Evolutionary conservation across 2,329 filamentous ascomycete species (phyloP).

Genomic region (Trichophyton rubrum): DNA sequence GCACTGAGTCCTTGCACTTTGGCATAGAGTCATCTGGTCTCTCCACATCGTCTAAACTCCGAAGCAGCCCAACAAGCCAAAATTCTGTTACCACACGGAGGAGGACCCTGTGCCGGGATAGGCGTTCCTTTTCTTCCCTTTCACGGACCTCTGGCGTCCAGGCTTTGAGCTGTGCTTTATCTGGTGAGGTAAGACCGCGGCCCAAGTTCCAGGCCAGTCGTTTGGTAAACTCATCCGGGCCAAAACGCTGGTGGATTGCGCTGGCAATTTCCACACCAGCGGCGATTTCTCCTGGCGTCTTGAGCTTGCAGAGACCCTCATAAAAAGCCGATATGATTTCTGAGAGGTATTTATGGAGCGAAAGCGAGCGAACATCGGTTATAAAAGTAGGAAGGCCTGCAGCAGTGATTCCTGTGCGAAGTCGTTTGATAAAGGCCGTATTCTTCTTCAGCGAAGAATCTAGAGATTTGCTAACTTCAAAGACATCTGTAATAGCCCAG

Average conservation of each 20-base stretch:
- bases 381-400: conserved; percentile 72
- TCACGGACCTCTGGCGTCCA: conserved; percentile 73
- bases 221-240: conserved; percentile 76
- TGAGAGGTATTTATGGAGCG: conserved; percentile 89
- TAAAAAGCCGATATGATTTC: conserved; percentile 94
- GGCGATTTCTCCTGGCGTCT: conserved; percentile 80
- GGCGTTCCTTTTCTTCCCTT: conserved; percentile 87
- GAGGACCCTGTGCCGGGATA: conserved; percentile 72
- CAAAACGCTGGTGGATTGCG: conserved; percentile 91
- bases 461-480: conserved; percentile 63
- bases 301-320: conserved; percentile 83
- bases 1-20: conserved; percentile 42
- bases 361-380: conserved; percentile 78
- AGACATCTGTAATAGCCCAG: conserved; percentile 48
- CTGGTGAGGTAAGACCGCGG: conserved; percentile 79
- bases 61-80: conserved; percentile 82
- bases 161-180: conserved; percentile 69
- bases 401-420: conserved; percentile 76
- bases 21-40: conserved; percentile 48
- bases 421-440: conserved; percentile 91
- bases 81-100: conserved; percentile 86
- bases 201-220: conserved; percentile 87
- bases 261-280: conserved; percentile 87
- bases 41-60: conserved; percentile 61
- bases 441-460: conserved; percentile 97